Percentiles rank a stretch among this genome's conserved stretches.
Conservation (phyloP, 2,329 filamentous ascomycete species). For the Sarocladiaceae sp. region DNA sequence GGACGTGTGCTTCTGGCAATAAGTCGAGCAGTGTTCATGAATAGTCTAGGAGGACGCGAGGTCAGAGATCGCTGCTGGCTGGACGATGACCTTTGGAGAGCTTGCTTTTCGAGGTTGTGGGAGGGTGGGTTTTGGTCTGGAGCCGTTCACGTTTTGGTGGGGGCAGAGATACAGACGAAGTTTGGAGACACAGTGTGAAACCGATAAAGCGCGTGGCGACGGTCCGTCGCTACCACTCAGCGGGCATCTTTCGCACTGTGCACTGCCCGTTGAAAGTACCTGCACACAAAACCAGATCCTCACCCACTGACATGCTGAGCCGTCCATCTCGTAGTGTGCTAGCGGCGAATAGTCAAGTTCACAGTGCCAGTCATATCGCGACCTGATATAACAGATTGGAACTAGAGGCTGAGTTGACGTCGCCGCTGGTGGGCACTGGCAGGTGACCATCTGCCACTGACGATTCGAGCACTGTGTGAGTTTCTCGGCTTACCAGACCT, state of each 20-base stretch:
- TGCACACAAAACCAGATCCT: not conserved
- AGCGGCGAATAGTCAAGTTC: not conserved
- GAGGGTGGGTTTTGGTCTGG: constrained; percentile 8
- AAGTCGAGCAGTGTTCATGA: not conserved
- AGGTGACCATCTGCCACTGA: not conserved
- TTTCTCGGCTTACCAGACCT: too few species aligned
- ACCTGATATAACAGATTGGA: not conserved
- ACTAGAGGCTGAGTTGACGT: constrained; percentile 1
- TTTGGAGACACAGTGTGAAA: not conserved
- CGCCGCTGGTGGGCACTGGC: not conserved
- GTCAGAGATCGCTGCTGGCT: not conserved
- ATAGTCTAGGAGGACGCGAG: not conserved
- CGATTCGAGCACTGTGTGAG: not conserved
- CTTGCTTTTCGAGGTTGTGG: constrained; percentile 9
- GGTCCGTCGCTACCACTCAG: not conserved
- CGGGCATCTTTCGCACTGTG: not conserved
- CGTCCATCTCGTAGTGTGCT: not conserved
- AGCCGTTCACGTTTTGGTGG: constrained; percentile 6
- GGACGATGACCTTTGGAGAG: not conserved
- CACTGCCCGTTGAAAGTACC: not conserved
- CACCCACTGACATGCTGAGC: not conserved
- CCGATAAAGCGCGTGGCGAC: not conserved
- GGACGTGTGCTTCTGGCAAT: not conserved
- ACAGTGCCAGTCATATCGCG: not conserved
- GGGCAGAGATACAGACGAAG: not conserved